Conservation (phyloP, 768 basidiomycete genomes). For the Podaxis mareebaensis region DNA sequence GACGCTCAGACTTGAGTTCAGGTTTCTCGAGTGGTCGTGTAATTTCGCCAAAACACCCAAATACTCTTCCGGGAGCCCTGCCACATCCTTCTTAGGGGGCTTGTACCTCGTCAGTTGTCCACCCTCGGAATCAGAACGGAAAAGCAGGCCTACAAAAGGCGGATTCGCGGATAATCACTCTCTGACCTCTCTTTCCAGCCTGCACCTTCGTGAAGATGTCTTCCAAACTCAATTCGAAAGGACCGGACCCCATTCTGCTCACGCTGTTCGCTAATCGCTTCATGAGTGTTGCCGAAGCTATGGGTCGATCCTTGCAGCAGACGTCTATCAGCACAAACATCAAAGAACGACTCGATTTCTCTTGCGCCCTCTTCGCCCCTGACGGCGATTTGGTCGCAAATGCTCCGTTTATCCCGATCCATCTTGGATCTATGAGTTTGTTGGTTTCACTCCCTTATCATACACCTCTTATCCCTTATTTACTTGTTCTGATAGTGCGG, state of each 20-base stretch:
- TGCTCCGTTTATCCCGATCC: slow-evolving; percentile 88
- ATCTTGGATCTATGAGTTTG: slow-evolving; percentile 91
- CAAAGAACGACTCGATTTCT: slow-evolving; percentile 94
- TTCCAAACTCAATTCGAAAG: slow-evolving; percentile 27
- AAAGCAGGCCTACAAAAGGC: slow-evolving; percentile 5
- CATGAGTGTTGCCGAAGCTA: slow-evolving; percentile 97
- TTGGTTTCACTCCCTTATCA: slow-evolving; percentile 36
- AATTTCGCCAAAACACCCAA: not conserved
- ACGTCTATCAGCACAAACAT: slow-evolving; percentile 94
- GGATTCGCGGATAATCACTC: not conserved
- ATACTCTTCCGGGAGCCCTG: not conserved
- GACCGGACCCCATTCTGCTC: slow-evolving; percentile 83
- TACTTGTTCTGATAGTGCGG: slow-evolving; percentile 51
- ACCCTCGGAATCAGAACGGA: slow-evolving; percentile 14
- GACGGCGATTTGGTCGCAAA: slow-evolving; percentile 94
- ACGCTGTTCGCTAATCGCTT: slow-evolving; percentile 95
- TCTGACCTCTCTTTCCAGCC: not conserved
- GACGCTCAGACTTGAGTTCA: not conserved
- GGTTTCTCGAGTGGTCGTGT: not conserved
- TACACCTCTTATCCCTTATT: not conserved
- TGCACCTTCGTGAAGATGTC: slow-evolving; percentile 20
- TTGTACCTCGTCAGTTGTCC: not conserved
- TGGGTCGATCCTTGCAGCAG: slow-evolving; percentile 89
- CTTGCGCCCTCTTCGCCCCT: slow-evolving; percentile 93
- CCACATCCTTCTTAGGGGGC: too few species aligned